These are phyloP conservation scores for Ramularia endophylla DNA, from an alignment of 2,329 filamentous ascomycete genomes.

Conservation along the genomic window DNA sequence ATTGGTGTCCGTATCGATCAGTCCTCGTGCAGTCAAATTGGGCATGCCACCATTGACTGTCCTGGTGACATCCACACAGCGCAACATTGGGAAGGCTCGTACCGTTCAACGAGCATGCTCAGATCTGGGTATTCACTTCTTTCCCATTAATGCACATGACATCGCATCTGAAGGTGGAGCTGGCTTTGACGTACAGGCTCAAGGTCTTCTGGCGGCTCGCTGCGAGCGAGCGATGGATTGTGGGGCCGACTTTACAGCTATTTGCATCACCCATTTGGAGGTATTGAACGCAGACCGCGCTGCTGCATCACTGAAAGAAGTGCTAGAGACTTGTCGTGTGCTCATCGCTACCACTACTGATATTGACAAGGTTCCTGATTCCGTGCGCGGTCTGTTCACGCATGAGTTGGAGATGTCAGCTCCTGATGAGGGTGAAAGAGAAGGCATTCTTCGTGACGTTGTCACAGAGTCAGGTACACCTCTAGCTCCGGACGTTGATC, in stretches of 20 bases:
- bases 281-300: slow-evolving; percentile 88
- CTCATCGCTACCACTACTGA: slow-evolving; percentile 92
- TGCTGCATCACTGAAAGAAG: slow-evolving; percentile 74
- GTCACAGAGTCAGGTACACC: slow-evolving; percentile 68
- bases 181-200: slow-evolving; percentile 87
- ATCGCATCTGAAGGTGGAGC: slow-evolving; percentile 87
- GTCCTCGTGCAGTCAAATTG: slow-evolving; percentile 76
- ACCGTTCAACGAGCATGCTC: slow-evolving; percentile 70
- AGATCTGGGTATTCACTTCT: slow-evolving; percentile 86
- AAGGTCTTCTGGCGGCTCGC: slow-evolving; percentile 79
- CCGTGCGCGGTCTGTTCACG: slow-evolving; percentile 83
- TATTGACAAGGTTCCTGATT: slow-evolving; percentile 88
- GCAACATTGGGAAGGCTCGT: slow-evolving; percentile 87
- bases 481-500: slow-evolving; percentile 77
- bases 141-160: slow-evolving; percentile 85
- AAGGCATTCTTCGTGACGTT: slow-evolving; percentile 75
- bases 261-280: slow-evolving; percentile 87
- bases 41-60: slow-evolving; percentile 85
- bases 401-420: slow-evolving; percentile 93
- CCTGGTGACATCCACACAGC: slow-evolving; percentile 82
- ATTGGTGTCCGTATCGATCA: slow-evolving; percentile 81
- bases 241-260: slow-evolving; percentile 71
- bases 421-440: slow-evolving; percentile 86
- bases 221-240: slow-evolving; percentile 86
- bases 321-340: slow-evolving; percentile 72